Base-by-base conservation (phyloP, 768 basidiomycete species). In the Pleurotus ostreatus region DNA sequence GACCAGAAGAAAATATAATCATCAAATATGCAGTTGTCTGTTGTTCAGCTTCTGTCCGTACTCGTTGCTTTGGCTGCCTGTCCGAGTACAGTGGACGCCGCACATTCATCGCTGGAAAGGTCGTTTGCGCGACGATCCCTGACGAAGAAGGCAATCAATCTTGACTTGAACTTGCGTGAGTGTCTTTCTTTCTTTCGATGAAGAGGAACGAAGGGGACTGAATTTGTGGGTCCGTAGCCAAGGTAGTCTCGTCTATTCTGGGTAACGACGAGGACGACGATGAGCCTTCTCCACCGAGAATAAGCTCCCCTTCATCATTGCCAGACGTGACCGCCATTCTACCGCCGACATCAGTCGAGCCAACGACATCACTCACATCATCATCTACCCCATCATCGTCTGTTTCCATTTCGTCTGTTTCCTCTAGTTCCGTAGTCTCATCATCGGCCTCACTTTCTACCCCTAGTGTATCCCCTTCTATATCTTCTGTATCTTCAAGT, bases 71-170 rank as follows among this genome's bases (percentile, higher is more conserved):
- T 53, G 51, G 51, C 51, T 20, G 39, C 38, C 15, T 53, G 26
- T 23, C 51, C 51, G 51, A 30, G 51, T 41, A 20, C 34, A 41
- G 51, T 53, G 23, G 51, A 53, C 38, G 51, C 51, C 41, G 51
- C 51, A 38, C 51, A 53, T 41, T 53, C 51, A 39, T 53, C 51
- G 34, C 51, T 53, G 51, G 51, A 53, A 41, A 53, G 22, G 23
- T 53, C 51, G 51, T 53, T 53, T 38, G 51, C 51, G 34, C 37
- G 51, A 41, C 34, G 51, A 39, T 53, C 51, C 16, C 23, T 44
- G n/a, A 22, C n/a, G 15, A 44, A 44, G 41, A 44, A 11, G 41
- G 30, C 30, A 34, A 16, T 44, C 1, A 11, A 44, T 11, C n/a
- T 44, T 44, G 41, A 44, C 20, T 22, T 44, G 41, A 22, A 44